Conservation (phyloP, 164 flowering plant genomes). For the Magnolia changhungtana region DNA sequence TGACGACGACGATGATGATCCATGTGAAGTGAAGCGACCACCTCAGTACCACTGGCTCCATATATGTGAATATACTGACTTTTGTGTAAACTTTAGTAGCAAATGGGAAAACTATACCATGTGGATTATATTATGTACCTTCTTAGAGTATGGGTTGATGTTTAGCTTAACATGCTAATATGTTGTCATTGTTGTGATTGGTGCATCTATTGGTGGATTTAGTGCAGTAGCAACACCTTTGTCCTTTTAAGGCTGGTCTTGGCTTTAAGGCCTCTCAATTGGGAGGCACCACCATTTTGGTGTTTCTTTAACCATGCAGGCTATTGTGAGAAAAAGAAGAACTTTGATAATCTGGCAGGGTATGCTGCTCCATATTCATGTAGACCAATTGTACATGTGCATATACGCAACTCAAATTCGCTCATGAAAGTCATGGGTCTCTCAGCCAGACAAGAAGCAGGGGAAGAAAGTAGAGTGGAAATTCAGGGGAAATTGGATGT, state of each 20-base stretch:
- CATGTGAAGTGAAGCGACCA: no score
- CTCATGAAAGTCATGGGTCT: neutral
- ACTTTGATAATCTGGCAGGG: neutral
- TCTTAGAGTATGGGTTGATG: neutral
- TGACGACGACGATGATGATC: no score
- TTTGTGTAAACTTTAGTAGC: no score
- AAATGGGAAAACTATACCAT: no score
- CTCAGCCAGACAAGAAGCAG: no score
- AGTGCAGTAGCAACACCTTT: neutral
- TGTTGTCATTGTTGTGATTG: neutral
- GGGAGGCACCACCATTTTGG: no score
- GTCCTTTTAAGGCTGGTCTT: neutral
- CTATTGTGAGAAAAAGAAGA: neutral
- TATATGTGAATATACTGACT: no score
- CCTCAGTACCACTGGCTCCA: no score
- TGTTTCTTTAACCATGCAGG: neutral
- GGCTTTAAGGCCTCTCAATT: neutral
- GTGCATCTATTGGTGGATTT: neutral
- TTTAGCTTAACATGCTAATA: neutral
- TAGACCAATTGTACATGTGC: neutral
- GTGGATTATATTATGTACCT: no score
- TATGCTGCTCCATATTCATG: neutral
- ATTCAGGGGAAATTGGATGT: no score
- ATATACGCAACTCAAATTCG: neutral
- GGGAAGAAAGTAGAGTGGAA: no score